phyloP scores from a whole-genome alignment of 179 eudicot species.

The Heliamphora pulchella region DNA sequence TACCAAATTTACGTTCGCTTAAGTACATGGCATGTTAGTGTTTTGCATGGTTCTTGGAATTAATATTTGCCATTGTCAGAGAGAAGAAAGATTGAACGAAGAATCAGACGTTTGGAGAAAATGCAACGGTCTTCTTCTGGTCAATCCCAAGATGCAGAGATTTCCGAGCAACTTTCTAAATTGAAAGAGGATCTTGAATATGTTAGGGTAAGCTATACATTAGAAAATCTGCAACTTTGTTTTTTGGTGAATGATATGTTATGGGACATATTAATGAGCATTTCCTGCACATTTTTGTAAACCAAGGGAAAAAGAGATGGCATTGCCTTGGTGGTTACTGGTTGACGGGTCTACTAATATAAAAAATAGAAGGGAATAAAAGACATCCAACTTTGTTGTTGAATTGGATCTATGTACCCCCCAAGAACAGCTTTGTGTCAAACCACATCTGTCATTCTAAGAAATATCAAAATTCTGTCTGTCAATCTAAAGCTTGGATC shows the following conservation, averaged over 20 bases:
- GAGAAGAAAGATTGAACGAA: constrained; percentile 81
- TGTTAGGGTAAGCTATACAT: constrained; percentile 61
- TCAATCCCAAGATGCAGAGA: constrained; percentile 55
- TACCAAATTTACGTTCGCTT: not conserved
- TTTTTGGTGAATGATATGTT: not conserved
- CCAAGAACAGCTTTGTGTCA: not conserved
- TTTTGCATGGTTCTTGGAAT: constrained; percentile 5
- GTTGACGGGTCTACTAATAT: no score
- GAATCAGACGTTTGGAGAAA: constrained; percentile 85
- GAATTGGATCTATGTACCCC: not conserved
- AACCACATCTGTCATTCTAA: not conserved
- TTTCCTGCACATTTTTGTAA: not conserved
- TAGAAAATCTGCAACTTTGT: not conserved
- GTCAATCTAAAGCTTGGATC: not conserved
- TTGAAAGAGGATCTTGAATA: constrained; percentile 96
- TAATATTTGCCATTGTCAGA: constrained; percentile 30
- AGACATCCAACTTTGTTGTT: not conserved
- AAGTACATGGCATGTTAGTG: not conserved
- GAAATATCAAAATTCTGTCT: not conserved
- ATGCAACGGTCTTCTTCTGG: constrained; percentile 60
- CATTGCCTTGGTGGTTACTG: no score
- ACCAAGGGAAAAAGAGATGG: not conserved
- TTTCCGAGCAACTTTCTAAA: constrained; percentile 53
- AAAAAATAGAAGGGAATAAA: not conserved
- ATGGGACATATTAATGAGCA: not conserved